These are phyloP conservation scores for Debaryomyces coudertii DNA, from an alignment of 1,139 yeast genomes.

Conservation along the genomic window DNA sequence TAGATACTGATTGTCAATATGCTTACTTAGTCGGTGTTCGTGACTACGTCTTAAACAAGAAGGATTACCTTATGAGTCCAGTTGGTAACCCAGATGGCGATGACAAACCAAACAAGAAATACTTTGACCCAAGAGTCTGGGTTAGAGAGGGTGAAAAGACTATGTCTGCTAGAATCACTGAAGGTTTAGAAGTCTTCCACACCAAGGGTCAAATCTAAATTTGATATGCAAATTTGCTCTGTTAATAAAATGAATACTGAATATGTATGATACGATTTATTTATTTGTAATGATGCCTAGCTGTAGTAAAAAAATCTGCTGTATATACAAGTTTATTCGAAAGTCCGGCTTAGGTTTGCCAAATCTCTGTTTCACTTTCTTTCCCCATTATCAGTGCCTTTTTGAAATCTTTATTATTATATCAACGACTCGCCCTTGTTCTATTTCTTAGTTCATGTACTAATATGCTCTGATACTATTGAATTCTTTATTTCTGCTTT, in stretches of 20 bases:
- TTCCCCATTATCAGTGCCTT: background rate
- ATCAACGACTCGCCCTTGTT: background rate
- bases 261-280: conserved; percentile 9
- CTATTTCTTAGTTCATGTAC: background rate
- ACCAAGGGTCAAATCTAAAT: conserved; percentile 62
- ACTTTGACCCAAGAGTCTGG: conserved; percentile 99
- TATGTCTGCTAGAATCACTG: conserved; percentile 82
- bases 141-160: conserved; percentile 99
- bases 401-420: background rate
- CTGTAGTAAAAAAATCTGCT: conserved; percentile 2
- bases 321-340: conserved; percentile 3
- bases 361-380: background rate
- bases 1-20: conserved; percentile 98
- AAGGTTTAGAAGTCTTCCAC: conserved; percentile 87
- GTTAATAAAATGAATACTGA: conserved; percentile 4
- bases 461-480: background rate
- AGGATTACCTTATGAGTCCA: conserved; percentile 85
- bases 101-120: conserved; percentile 98
- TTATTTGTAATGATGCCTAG: conserved; percentile 6
- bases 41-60: conserved; percentile 93
- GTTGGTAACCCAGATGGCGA: conserved; percentile 99
- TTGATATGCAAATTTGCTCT: background rate
- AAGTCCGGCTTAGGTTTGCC: background rate
- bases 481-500: background rate
- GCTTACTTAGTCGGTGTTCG: conserved; percentile 97